A percentile compares a stretch with the other conserved stretches of the same genome.
Evolutionary conservation across 257 asterid genomes (phyloP).

Genomic region (Solanum piurae): DNA sequence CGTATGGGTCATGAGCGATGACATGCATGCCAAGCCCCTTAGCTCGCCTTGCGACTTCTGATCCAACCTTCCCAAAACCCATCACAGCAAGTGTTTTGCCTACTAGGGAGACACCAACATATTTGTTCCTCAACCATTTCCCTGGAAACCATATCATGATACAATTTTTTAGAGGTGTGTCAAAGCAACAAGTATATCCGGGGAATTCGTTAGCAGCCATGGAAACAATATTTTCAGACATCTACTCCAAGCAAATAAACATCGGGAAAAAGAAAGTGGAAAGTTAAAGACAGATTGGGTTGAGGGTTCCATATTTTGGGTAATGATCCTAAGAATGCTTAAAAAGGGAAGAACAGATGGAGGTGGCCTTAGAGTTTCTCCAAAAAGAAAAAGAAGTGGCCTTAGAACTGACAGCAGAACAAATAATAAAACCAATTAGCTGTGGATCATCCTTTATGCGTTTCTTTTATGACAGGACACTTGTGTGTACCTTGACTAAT

Average conservation of each 20-base stretch:
- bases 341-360: not conserved
- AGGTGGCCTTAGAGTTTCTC: not conserved
- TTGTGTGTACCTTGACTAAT: not conserved
- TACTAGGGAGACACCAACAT: slow-evolving; percentile 90
- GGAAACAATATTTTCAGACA: not conserved
- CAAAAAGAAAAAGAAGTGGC: not conserved
- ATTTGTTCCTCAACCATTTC: slow-evolving; percentile 85
- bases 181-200: not conserved
- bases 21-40: slow-evolving; percentile 96
- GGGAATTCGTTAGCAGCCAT: not conserved
- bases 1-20: slow-evolving; percentile 90
- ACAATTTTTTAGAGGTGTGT: not conserved
- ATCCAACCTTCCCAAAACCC: slow-evolving; percentile 96
- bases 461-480: not conserved
- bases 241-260: not conserved
- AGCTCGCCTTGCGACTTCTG: slow-evolving; percentile 98
- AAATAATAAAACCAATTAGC: not conserved
- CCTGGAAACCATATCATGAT: slow-evolving; percentile 23
- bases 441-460: not conserved
- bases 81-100: slow-evolving; percentile 92
- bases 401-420: not conserved
- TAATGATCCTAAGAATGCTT: not conserved
- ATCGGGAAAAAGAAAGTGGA: not conserved
- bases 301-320: not conserved
- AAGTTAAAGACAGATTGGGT: not conserved